Evolutionary conservation across 345 rosid genomes (phyloP).

Genomic region (Lepidium sativum): DNA sequence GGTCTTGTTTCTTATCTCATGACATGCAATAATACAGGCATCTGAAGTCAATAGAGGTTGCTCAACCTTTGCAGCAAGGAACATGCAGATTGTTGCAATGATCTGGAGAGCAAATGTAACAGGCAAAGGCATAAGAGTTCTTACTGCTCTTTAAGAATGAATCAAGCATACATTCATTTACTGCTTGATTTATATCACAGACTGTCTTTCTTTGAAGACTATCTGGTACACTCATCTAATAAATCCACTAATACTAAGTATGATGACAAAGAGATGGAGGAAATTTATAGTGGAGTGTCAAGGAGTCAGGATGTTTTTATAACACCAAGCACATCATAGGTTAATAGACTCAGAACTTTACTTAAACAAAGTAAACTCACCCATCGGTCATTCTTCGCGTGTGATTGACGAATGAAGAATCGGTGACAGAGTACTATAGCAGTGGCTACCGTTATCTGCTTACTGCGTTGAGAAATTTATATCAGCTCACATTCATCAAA

Average conservation of each 20-base stretch:
- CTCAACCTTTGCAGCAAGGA: slow-evolving; percentile 87
- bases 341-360: no score
- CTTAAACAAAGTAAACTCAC: slow-evolving; percentile 49
- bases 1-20: slow-evolving; percentile 73
- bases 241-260: not conserved
- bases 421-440: slow-evolving; percentile 92
- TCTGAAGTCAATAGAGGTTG: slow-evolving; percentile 63
- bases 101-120: slow-evolving; percentile 33
- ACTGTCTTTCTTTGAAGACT: not conserved
- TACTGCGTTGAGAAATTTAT: slow-evolving; percentile 39
- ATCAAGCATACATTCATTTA: not conserved
- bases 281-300: not conserved
- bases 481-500: slow-evolving; percentile 6
- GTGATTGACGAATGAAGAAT: slow-evolving; percentile 89
- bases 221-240: not conserved
- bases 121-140: not conserved
- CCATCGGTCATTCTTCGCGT: slow-evolving; percentile 89
- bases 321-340: not conserved
- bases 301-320: not conserved
- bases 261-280: not conserved
- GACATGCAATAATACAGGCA: slow-evolving; percentile 60
- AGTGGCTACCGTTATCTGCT: slow-evolving; percentile 90
- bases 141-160: not conserved
- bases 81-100: slow-evolving; percentile 83
- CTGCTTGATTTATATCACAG: not conserved